Evolutionary conservation across 257 asterid genomes (phyloP), one percentile per base, ranked within the genome.

Genomic region (Cynanchum wilfordii): DNA sequence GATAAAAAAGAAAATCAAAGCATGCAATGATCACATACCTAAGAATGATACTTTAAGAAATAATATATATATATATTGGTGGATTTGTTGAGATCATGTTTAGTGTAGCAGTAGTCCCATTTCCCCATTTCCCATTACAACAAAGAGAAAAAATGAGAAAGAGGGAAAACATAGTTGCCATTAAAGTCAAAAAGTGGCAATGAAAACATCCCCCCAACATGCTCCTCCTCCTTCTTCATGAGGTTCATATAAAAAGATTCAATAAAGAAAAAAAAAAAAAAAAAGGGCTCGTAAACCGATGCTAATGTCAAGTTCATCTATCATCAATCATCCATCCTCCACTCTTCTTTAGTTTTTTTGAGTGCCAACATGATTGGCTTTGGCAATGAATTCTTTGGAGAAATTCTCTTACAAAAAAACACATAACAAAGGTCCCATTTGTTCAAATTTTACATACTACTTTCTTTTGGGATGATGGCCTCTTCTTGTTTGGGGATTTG

Each of bases 131-230:
- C 57, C 59, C 57, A 51, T 69, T 47, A 51, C 49, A 19, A 5
- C 0, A 5, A 29, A 17, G 52, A 24, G 5, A 45, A n/a, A n/a
- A n/a, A n/a, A n/a, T n/a, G 11, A 5, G 10, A 7, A 7, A 40
- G 45, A 40, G 10, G 47, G 10, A 5, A 49, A 60, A 47, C 27
- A 45, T 49, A 42, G 45, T 49, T 13, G 49, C 45, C 71, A 64
- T 33, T 50, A 64, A 74, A 64, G 77, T 74, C 72, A 74, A 74
- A 73, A 74, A 74, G 77, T 51, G 22, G 69, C 33, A 62, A 65
- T n/a, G 77, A 51, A 38, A 74, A 52, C 71, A 73, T 64, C 70
- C 51, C 70, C 63, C 63, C 63, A 73, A 73, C 76, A 63, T 40
- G 60, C 69, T 59, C 57, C 24, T 59, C 57, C 24, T 33, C 38